Conservation (phyloP, 2,329 filamentous ascomycete species). For the Colletotrichum aenigma region DNA sequence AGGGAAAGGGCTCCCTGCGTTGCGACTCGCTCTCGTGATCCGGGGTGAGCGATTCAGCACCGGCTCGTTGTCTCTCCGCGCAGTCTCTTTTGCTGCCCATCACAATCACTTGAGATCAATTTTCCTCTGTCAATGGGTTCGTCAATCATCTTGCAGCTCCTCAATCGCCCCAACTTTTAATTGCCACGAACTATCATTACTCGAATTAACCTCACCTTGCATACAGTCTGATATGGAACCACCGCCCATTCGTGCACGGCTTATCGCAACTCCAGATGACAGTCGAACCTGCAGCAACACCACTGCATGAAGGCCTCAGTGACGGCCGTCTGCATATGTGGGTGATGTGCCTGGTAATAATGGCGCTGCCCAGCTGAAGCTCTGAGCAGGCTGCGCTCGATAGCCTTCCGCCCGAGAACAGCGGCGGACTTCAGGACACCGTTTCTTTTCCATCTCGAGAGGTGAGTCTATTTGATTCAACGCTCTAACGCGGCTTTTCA, state of each 20-base stretch:
- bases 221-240: not conserved
- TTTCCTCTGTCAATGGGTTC: not conserved
- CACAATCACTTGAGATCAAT: not conserved
- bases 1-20: not conserved
- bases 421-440: not conserved
- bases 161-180: not conserved
- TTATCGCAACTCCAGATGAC: slow-evolving; percentile 1
- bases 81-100: not conserved
- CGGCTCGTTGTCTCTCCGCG: not conserved
- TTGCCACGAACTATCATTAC: not conserved
- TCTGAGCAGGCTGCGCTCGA: not conserved
- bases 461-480: not conserved
- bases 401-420: not conserved
- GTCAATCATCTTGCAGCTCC: not conserved
- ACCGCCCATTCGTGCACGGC: not conserved
- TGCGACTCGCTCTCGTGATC: not conserved
- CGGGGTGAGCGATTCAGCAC: not conserved
- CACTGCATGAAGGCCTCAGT: not conserved
- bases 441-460: not conserved
- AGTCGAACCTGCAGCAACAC: not conserved
- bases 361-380: not conserved
- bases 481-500: not conserved
- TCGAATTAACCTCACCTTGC: not conserved
- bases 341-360: not conserved
- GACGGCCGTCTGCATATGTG: not conserved